phyloP scores from a whole-genome alignment of 2,329 filamentous ascomycete genomes.

The Sporothrix inflata region DNA sequence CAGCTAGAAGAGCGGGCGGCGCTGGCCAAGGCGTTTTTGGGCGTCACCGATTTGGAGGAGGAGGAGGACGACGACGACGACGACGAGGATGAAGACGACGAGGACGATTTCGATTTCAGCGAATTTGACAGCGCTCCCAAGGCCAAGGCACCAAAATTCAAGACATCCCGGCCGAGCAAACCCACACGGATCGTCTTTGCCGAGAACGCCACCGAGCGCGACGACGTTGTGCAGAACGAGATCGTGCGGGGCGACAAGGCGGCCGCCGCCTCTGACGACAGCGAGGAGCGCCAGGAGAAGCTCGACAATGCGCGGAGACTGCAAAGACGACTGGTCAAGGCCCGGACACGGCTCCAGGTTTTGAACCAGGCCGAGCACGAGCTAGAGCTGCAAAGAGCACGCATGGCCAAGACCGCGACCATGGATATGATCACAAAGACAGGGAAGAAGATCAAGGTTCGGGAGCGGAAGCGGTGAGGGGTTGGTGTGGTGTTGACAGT shows the following conservation, averaged over 20 bases:
- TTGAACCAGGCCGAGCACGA: conserved; percentile 60
- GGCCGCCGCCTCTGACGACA: conserved; percentile 41
- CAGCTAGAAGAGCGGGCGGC: conserved; percentile 58
- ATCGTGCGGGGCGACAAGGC: conserved; percentile 37
- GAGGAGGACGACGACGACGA: conserved; percentile 39
- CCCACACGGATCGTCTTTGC: conserved; percentile 58
- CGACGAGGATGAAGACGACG: conserved; percentile 41
- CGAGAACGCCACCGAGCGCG: conserved; percentile 46
- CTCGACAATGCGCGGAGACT: conserved; percentile 52
- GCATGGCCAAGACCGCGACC: conserved; percentile 68
- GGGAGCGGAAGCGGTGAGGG: conserved; percentile 61
- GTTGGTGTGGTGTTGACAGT: neutral
- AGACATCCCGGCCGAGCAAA: conserved; percentile 28
- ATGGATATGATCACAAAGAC: conserved; percentile 61
- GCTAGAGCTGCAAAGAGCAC: conserved; percentile 62
- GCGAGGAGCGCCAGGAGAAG: conserved; percentile 37
- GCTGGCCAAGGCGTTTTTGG: conserved; percentile 45
- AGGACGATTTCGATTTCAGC: conserved; percentile 34
- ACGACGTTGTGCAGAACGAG: conserved; percentile 42
- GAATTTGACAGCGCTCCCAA: conserved; percentile 27
- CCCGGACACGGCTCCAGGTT: conserved; percentile 58
- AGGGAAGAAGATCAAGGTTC: conserved; percentile 65
- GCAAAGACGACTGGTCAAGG: conserved; percentile 52
- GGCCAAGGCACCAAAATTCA: conserved; percentile 23
- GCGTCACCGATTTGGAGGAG: conserved; percentile 39